Conservation (phyloP, 2,329 filamentous ascomycete species). For the Stagonosporopsis tanaceti region DNA sequence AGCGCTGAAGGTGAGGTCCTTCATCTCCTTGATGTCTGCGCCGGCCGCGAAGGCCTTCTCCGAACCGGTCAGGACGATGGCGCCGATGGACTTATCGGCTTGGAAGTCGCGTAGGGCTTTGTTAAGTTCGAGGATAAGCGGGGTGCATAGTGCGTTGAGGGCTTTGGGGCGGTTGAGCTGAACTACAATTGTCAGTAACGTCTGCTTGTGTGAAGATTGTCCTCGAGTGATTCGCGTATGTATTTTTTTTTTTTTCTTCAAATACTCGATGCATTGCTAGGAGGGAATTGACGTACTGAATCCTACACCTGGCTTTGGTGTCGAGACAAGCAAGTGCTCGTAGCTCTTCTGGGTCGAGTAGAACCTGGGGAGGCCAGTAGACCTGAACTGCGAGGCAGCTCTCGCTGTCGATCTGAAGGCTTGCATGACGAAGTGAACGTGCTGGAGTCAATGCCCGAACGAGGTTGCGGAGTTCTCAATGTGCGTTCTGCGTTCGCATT, state of each 20-base stretch:
- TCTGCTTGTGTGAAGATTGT: neutral
- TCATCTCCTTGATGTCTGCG: slow-evolving; percentile 99
- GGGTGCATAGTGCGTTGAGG: slow-evolving; percentile 90
- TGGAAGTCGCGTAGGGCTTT: slow-evolving; percentile 48
- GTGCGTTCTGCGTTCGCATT: neutral
- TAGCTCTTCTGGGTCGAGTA: slow-evolving; percentile 64
- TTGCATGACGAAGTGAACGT: slow-evolving; percentile 48
- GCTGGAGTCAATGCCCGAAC: neutral
- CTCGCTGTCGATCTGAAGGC: slow-evolving; percentile 67
- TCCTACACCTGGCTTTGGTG: slow-evolving; percentile 86
- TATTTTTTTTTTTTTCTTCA: neutral
- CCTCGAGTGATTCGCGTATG: neutral
- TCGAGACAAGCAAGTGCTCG: slow-evolving; percentile 82
- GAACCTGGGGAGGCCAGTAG: slow-evolving; percentile 64
- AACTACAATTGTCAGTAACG: slow-evolving; percentile 63
- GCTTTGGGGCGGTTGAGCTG: slow-evolving; percentile 94
- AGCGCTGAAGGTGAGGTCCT: slow-evolving; percentile 83
- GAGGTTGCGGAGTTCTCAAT: neutral
- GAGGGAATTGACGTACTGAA: slow-evolving; percentile 67
- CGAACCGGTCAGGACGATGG: slow-evolving; percentile 79
- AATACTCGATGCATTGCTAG: neutral
- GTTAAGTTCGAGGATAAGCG: slow-evolving; percentile 84
- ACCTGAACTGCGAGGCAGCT: slow-evolving; percentile 65
- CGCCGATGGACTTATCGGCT: slow-evolving; percentile 41
- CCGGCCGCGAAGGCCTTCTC: slow-evolving; percentile 81